phyloP scores from a whole-genome alignment of 495 filamentous ascomycete species.

The Annulohypoxylon bovei region DNA sequence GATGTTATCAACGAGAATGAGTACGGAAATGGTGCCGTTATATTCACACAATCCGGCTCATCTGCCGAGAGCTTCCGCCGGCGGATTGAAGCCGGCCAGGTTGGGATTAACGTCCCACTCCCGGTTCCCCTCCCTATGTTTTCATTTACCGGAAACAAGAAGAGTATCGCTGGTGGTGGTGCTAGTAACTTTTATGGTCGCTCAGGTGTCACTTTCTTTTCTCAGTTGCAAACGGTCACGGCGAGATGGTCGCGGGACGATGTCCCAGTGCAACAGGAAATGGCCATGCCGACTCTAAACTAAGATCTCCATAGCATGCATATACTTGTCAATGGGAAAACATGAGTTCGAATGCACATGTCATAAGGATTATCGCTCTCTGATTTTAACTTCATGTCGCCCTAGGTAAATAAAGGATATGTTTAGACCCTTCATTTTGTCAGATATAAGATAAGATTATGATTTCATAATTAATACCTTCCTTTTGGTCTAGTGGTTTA shows the following conservation, averaged over 20 bases:
- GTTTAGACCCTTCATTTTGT: background rate
- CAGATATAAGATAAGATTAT: too few relatives aligned
- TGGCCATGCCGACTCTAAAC: background rate
- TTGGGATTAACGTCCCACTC: conserved; percentile 85
- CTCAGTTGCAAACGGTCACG: conserved; percentile 97
- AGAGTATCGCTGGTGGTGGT: conserved; percentile 90
- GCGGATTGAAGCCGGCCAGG: conserved; percentile 78
- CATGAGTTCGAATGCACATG: background rate
- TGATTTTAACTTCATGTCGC: background rate
- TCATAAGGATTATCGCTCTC: background rate
- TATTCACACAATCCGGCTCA: conserved; percentile 70
- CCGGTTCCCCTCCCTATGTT: conserved; percentile 94
- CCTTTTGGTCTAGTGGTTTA: too few relatives aligned
- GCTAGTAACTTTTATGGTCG: conserved; percentile 96
- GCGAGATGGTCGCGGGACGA: conserved; percentile 89
- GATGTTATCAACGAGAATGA: conserved; percentile 73
- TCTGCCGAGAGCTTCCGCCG: conserved; percentile 69
- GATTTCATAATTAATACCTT: too few relatives aligned
- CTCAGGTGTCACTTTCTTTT: conserved; percentile 92
- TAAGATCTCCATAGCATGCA: background rate
- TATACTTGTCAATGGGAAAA: background rate
- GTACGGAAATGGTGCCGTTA: conserved; percentile 73
- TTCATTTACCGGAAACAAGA: conserved; percentile 98
- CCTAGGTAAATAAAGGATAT: background rate
- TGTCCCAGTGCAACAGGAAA: conserved; percentile 44